Conservation (phyloP, 805 yeast species). For the Saturnispora galanensis region DNA sequence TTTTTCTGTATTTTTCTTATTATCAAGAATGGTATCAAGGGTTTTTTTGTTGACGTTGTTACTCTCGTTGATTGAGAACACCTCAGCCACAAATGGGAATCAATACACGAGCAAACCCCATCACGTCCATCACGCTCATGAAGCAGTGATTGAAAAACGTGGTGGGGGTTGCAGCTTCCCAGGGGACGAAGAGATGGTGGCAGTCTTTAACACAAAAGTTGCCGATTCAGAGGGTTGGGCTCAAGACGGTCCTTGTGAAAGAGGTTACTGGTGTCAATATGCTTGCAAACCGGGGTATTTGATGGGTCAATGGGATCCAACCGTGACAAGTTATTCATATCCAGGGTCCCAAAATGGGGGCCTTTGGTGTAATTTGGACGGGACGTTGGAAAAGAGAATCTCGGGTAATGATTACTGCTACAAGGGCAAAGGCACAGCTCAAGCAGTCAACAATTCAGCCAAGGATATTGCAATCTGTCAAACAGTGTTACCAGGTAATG, state of each 20-base stretch:
- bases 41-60: neutral
- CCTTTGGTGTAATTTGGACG: conserved; percentile 62
- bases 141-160: neutral
- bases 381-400: conserved; percentile 55
- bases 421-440: conserved; percentile 70
- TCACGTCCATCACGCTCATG: conserved; percentile 12
- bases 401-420: conserved; percentile 53
- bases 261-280: conserved; percentile 82
- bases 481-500: conserved; percentile 89
- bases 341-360: conserved; percentile 83
- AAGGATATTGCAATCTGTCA: conserved; percentile 75
- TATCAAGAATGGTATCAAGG: neutral
- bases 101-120: conserved; percentile 4
- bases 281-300: conserved; percentile 86
- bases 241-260: conserved; percentile 59
- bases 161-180: conserved; percentile 53
- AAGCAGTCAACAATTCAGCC: conserved; percentile 42
- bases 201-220: conserved; percentile 39
- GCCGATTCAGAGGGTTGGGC: conserved; percentile 81
- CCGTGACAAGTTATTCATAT: conserved; percentile 59
- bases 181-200: conserved; percentile 52
- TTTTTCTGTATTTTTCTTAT: neutral
- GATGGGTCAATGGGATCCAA: conserved; percentile 83
- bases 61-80: neutral
- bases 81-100: neutral